Evolutionary conservation across 1,139 yeast genomes (phyloP).

Genomic region (Yamadazyma diospyri): DNA sequence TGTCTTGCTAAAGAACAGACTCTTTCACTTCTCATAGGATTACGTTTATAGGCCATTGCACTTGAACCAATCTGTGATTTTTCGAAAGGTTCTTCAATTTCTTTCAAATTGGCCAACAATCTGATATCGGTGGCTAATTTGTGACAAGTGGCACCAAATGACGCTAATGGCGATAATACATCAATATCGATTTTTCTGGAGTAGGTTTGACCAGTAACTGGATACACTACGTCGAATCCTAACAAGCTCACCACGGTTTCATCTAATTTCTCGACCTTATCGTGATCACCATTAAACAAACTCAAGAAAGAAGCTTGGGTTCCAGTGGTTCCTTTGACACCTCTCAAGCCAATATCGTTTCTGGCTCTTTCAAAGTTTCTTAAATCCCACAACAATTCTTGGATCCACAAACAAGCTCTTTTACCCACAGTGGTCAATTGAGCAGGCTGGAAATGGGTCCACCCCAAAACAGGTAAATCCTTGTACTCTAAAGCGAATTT

Average conservation of each 20-base stretch:
- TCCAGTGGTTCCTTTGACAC: conserved; percentile 99
- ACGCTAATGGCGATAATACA: conserved; percentile 86
- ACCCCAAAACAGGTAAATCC: conserved; percentile 95
- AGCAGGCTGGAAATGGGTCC: conserved; percentile 99
- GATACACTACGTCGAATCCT: conserved; percentile 93
- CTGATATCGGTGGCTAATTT: conserved; percentile 97
- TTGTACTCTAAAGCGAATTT: conserved; percentile 87
- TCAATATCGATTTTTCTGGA: conserved; percentile 97
- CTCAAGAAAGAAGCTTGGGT: conserved; percentile 96
- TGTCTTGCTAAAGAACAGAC: conserved; percentile 97
- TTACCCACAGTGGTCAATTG: conserved; percentile 98
- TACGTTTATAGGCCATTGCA: conserved; percentile 99
- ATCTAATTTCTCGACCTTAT: conserved; percentile 89
- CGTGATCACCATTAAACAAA: conserved; percentile 94
- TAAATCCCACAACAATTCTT: conserved; percentile 96
- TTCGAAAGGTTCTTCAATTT: conserved; percentile 97
- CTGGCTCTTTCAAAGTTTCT: conserved; percentile 95
- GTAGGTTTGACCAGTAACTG: conserved; percentile 97
- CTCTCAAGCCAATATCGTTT: conserved; percentile 93
- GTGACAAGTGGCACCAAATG: conserved; percentile 95
- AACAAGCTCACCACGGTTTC: conserved; percentile 87
- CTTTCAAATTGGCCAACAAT: conserved; percentile 93
- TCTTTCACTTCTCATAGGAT: conserved; percentile 99
- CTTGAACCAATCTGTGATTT: conserved; percentile 96
- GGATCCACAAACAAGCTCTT: conserved; percentile 97